Percentiles rank a stretch among this genome's conserved stretches.
These are phyloP conservation scores for Candida sanyaensis DNA, from an alignment of 1,139 yeast genomes.

Conservation along the genomic window DNA sequence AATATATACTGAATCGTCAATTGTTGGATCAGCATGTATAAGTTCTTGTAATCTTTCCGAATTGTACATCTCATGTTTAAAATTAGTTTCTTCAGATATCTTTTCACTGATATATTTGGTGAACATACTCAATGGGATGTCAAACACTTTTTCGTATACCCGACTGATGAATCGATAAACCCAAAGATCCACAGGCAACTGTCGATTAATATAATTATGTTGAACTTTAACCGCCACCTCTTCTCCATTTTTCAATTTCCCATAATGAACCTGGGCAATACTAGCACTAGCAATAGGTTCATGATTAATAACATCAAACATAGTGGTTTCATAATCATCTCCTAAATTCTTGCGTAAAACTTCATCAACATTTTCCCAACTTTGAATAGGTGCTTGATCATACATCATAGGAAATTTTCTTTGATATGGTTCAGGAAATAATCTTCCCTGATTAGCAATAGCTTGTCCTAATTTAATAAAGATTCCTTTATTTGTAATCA, in stretches of 20 bases:
- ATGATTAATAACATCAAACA: conserved; percentile 51
- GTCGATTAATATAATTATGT: conserved; percentile 60
- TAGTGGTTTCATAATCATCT: conserved; percentile 38
- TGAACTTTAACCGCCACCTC: conserved; percentile 73
- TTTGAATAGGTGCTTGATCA: conserved; percentile 71
- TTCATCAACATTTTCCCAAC: conserved; percentile 55
- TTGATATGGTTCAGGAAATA: conserved; percentile 66
- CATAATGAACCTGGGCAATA: conserved; percentile 73
- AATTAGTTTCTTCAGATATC: conserved; percentile 62
- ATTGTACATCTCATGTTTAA: conserved; percentile 56
- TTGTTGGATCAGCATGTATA: conserved; percentile 25
- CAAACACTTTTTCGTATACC: conserved; percentile 60
- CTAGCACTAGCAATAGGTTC: conserved; percentile 70
- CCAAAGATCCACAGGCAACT: conserved; percentile 57
- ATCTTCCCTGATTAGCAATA: conserved; percentile 67
- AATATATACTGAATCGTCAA: conserved; percentile 31
- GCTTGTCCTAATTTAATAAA: conserved; percentile 79
- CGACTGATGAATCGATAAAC: conserved; percentile 56
- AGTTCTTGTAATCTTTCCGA: conserved; percentile 30
- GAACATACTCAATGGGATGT: conserved; percentile 61
- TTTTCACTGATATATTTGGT: conserved; percentile 61
- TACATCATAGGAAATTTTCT: conserved; percentile 56
- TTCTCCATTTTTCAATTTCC: conserved; percentile 46
- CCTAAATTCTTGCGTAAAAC: conserved; percentile 51
- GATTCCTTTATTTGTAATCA: conserved; percentile 64